Conservation (phyloP, 169 alveolate species). For the Neospora caninum region DNA sequence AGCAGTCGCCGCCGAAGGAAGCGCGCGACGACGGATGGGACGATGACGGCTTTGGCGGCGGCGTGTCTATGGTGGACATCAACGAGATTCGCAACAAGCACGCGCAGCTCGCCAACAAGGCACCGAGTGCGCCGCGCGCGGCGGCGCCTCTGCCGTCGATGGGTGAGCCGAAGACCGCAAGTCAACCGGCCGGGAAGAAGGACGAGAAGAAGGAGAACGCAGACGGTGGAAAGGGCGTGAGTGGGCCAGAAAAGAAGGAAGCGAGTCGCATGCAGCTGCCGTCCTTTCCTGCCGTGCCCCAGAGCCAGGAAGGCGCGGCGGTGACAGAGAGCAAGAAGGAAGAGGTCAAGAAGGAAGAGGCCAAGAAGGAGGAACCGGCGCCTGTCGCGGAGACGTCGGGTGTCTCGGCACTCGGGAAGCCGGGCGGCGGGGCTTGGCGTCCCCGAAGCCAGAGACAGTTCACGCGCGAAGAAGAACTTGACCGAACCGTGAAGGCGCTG, state of each 20-base stretch:
- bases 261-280: background rate
- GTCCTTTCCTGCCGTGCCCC: too few species aligned
- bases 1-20: background rate
- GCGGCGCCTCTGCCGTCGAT: background rate
- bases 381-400: background rate
- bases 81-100: background rate
- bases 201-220: background rate
- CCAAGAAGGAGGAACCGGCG: background rate
- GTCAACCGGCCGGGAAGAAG: background rate
- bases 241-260: background rate
- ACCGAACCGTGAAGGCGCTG: conserved; percentile 83
- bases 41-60: conserved; percentile 38
- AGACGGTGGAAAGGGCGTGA: background rate
- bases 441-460: conserved; percentile 54
- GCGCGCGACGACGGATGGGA: conserved; percentile 30
- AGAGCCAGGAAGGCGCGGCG: background rate
- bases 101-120: background rate
- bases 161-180: background rate
- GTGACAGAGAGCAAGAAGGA: too few species aligned
- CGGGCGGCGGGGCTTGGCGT: conserved; percentile 55
- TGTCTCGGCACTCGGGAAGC: conserved; percentile 1
- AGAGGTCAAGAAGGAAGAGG: background rate
- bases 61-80: conserved; percentile 37
- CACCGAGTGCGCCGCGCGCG: background rate
- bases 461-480: conserved; percentile 64